These are phyloP conservation scores for Globisporangium heterothallicum DNA, from an alignment of 352 stramenopile species.

Conservation along the genomic window DNA sequence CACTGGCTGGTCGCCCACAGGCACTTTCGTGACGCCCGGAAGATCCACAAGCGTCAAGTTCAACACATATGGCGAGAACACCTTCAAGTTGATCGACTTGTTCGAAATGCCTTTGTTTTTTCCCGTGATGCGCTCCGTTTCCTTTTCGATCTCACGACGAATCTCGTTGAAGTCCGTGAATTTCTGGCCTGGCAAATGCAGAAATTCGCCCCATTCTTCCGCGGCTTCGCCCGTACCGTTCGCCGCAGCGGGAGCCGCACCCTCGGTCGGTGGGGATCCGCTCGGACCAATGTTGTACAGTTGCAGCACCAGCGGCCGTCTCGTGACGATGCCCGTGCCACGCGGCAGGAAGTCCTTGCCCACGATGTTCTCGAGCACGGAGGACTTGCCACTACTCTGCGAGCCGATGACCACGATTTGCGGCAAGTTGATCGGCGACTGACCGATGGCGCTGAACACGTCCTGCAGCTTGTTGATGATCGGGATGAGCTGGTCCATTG, in stretches of 20 bases:
- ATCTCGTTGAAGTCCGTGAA: slow-evolving; percentile 98
- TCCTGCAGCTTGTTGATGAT: slow-evolving; percentile 99
- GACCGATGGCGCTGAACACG: slow-evolving; percentile 95
- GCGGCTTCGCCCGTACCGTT: slow-evolving; percentile 26
- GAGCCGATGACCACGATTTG: slow-evolving; percentile 98
- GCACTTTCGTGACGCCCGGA: slow-evolving; percentile 97
- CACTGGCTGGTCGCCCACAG: slow-evolving; percentile 97
- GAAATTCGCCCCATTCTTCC: slow-evolving; percentile 98
- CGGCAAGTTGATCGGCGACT: slow-evolving; percentile 94
- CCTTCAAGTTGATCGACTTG: slow-evolving; percentile 99
- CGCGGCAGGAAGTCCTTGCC: slow-evolving; percentile 95
- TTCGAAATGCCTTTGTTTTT: slow-evolving; percentile 98
- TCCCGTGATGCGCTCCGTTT: slow-evolving; percentile 95
- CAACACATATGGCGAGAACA: slow-evolving; percentile 97
- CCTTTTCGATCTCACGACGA: slow-evolving; percentile 95
- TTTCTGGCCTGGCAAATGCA: slow-evolving; percentile 93
- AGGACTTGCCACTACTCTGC: slow-evolving; percentile 96
- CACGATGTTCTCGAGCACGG: slow-evolving; percentile 94
- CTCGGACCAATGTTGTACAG: slow-evolving; percentile 89
- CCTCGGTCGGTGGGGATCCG: slow-evolving; percentile 15
- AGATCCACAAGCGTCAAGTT: slow-evolving; percentile 99
- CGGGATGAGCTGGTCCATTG: slow-evolving; percentile 98
- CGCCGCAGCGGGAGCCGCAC: slow-evolving; percentile 9
- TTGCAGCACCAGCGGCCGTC: slow-evolving; percentile 96
- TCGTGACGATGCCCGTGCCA: slow-evolving; percentile 97